Conservation (phyloP, 108 stramenopile species). For the Craspedostauros australis region DNA sequence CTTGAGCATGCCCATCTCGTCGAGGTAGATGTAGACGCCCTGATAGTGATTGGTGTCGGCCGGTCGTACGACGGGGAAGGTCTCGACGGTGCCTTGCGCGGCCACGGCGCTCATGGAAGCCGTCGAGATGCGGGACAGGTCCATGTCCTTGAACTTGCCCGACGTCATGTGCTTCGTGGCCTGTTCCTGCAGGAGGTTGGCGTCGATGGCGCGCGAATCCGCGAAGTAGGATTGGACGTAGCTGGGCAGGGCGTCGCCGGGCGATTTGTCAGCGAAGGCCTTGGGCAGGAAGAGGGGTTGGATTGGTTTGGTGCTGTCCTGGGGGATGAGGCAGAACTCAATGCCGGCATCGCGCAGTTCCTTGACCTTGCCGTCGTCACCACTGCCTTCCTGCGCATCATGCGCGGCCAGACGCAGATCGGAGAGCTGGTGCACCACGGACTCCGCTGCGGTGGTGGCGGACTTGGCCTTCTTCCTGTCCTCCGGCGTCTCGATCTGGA, state of each 20-base stretch:
- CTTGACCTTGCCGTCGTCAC: constrained; percentile 1
- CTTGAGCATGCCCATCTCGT: constrained; percentile 82
- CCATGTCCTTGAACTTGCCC: neutral
- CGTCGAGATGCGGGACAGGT: constrained; percentile 40
- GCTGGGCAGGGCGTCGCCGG: constrained; percentile 45
- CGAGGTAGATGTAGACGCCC: constrained; percentile 72
- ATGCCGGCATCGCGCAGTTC: neutral
- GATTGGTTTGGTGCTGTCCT: constrained; percentile 60
- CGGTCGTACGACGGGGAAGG: constrained; percentile 69
- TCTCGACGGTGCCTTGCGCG: constrained; percentile 58
- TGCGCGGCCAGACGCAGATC: constrained; percentile 38
- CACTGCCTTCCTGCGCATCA: constrained; percentile 13
- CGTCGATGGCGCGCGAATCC: constrained; percentile 48
- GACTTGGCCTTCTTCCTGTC: neutral
- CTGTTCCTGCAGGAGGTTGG: constrained; percentile 50
- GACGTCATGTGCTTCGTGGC: constrained; percentile 30
- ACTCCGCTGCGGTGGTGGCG: neutral
- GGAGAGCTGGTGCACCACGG: constrained; percentile 14
- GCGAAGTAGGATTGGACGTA: constrained; percentile 62
- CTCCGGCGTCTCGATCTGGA: constrained; percentile 19
- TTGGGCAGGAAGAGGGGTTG: constrained; percentile 30
- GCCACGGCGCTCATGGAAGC: constrained; percentile 51
- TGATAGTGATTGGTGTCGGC: constrained; percentile 49
- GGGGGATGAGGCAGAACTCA: constrained; percentile 57
- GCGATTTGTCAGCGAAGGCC: neutral